Conservation (phyloP, 2,329 filamentous ascomycete species). For the Amauroascus niger region DNA sequence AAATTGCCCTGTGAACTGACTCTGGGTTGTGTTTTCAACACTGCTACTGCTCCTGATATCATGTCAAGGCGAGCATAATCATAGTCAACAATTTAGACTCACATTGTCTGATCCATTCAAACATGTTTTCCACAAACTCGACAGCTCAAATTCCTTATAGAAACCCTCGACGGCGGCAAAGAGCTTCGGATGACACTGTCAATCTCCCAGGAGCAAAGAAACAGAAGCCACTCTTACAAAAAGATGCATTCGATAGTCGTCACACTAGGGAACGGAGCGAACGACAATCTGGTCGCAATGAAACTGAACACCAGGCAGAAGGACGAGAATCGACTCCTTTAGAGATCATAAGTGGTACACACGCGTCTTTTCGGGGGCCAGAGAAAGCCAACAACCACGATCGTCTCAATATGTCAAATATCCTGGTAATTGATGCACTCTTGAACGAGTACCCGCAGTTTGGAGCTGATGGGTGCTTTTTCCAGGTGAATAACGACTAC, state of each 20-base stretch:
- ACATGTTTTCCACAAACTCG: conserved; percentile 34
- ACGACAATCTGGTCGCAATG: background rate
- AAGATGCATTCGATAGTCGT: conserved; percentile 1
- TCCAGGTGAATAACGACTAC: conserved; percentile 68
- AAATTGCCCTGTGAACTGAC: no score
- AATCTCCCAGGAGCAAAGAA: conserved; percentile 40
- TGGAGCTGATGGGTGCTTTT: conserved; percentile 12
- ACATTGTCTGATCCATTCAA: conserved; percentile 4
- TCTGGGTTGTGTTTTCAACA: no score
- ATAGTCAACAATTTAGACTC: background rate
- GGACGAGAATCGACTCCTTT: background rate
- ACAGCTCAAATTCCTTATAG: conserved; percentile 10
- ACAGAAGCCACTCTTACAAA: conserved; percentile 30
- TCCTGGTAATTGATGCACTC: conserved; percentile 26
- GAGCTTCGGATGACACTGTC: conserved; percentile 38
- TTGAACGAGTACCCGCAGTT: conserved; percentile 1
- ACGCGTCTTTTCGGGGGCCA: conserved; percentile 30
- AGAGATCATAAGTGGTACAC: conserved; percentile 13
- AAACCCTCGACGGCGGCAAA: conserved; percentile 33
- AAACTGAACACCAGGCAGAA: background rate
- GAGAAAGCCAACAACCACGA: conserved; percentile 31
- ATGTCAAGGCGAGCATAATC: background rate
- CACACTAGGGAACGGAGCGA: background rate
- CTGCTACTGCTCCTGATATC: background rate
- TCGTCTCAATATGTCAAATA: conserved; percentile 27